Conservation (phyloP, 2,329 filamentous ascomycete species). For the Lithohypha guttulata region DNA sequence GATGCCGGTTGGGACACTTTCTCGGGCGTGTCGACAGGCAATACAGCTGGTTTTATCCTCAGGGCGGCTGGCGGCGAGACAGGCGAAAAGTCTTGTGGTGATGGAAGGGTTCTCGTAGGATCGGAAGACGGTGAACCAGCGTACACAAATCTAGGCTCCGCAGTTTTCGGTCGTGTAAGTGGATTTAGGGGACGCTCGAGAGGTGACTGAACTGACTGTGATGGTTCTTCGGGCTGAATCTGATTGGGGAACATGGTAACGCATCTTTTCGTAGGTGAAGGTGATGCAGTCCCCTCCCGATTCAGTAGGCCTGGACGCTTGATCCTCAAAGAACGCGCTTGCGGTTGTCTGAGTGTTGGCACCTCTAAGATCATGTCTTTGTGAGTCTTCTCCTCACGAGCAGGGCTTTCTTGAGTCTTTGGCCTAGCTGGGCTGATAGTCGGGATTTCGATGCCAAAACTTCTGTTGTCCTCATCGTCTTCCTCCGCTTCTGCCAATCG, state of each 20-base stretch:
- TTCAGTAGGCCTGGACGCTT: slow-evolving; percentile 1
- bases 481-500: slow-evolving; percentile 27
- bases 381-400: too few species aligned
- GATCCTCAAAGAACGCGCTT: slow-evolving; percentile 6
- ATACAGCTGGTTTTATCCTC: too few species aligned
- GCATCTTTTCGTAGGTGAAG: background rate
- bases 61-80: background rate
- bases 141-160: background rate
- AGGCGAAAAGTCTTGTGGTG: background rate
- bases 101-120: background rate
- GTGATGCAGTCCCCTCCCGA: background rate
- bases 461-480: slow-evolving; percentile 23
- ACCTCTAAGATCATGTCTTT: background rate
- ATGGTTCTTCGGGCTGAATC: background rate
- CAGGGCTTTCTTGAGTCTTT: background rate
- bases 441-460: slow-evolving; percentile 18
- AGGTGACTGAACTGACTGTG: too few species aligned
- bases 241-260: background rate
- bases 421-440: slow-evolving; percentile 3
- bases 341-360: slow-evolving; percentile 14
- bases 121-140: background rate
- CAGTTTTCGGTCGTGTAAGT: background rate
- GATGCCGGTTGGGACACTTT: too few species aligned
- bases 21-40: background rate
- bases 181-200: background rate